Evolutionary conservation across 306 rosid species (phyloP).

Genomic region (Vigna trinervia): DNA sequence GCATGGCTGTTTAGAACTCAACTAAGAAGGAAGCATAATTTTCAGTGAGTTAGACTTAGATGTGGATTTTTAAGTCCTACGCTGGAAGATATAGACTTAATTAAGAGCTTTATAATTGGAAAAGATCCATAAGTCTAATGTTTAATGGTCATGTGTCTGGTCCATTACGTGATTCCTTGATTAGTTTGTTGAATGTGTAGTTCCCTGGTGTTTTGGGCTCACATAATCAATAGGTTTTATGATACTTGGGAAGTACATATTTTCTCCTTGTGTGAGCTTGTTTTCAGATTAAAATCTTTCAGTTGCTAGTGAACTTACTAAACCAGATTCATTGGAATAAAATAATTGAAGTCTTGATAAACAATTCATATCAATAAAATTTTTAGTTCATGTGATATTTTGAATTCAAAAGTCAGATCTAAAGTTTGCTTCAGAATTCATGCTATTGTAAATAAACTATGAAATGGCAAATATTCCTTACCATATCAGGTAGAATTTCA

Average conservation of each 20-base stretch:
- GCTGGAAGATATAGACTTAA: background rate
- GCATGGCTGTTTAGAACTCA: slow-evolving; percentile 23
- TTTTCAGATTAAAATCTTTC: slow-evolving; percentile 7
- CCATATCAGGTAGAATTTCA: background rate
- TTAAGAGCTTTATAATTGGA: background rate
- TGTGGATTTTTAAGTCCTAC: background rate
- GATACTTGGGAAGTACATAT: background rate
- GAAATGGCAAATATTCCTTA: slow-evolving; percentile 22
- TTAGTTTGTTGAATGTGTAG: background rate
- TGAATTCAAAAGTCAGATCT: slow-evolving; percentile 21
- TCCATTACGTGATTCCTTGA: background rate
- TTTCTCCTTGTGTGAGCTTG: background rate
- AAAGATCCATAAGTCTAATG: background rate
- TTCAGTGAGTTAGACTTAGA: background rate
- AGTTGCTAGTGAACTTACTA: slow-evolving; percentile 5
- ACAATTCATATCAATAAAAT: slow-evolving; percentile 3
- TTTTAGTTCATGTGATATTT: slow-evolving; percentile 3
- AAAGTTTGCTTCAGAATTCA: slow-evolving; percentile 13
- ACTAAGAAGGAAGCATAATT: slow-evolving; percentile 31
- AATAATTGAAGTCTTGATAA: slow-evolving; percentile 4
- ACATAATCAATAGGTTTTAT: background rate
- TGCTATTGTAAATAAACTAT: background rate
- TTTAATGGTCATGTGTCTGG: background rate
- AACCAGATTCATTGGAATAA: slow-evolving; percentile 16
- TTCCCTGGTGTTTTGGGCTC: background rate